Evolutionary conservation across 2,329 filamentous ascomycete species (phyloP).

Genomic region (Zymoseptoria tritici): DNA sequence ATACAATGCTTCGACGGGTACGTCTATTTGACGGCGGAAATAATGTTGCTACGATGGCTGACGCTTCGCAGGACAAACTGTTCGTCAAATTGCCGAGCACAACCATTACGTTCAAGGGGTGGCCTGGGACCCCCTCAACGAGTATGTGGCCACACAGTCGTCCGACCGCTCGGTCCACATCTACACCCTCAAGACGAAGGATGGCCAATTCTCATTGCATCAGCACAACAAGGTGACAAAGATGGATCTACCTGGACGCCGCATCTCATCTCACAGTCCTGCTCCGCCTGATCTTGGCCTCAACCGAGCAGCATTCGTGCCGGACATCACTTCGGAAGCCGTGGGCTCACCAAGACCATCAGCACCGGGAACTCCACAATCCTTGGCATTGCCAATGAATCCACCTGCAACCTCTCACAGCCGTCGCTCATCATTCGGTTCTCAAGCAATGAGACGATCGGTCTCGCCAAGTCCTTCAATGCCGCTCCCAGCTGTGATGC

Average conservation of each 20-base stretch:
- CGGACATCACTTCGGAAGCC: constrained; percentile 47
- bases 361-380: constrained; percentile 87
- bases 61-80: constrained; percentile 49
- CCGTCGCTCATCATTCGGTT: constrained; percentile 84
- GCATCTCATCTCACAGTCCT: constrained; percentile 86
- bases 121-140: constrained; percentile 95
- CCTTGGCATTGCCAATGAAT: constrained; percentile 88
- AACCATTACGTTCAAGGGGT: constrained; percentile 98
- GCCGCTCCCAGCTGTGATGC: constrained; percentile 90
- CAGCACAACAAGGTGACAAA: constrained; percentile 76
- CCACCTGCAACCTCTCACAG: constrained; percentile 88
- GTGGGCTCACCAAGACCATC: constrained; percentile 81
- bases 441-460: constrained; percentile 63
- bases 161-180: constrained; percentile 97
- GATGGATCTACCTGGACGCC: constrained; percentile 85
- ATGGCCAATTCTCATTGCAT: constrained; percentile 81
- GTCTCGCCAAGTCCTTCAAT: constrained; percentile 89
- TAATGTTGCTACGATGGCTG: constrained; percentile 6
- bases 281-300: constrained; percentile 72
- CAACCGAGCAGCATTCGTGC: constrained; percentile 52
- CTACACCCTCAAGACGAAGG: constrained; percentile 91
- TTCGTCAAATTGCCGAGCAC: constrained; percentile 93
- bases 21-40: constrained; percentile 18
- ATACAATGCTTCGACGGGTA: constrained; percentile 88
- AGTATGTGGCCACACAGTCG: constrained; percentile 96